Percentiles rank a stretch among this genome's conserved stretches.
phyloP scores from a whole-genome alignment of 2,329 filamentous ascomycete genomes.

The Colletotrichum graminicola region DNA sequence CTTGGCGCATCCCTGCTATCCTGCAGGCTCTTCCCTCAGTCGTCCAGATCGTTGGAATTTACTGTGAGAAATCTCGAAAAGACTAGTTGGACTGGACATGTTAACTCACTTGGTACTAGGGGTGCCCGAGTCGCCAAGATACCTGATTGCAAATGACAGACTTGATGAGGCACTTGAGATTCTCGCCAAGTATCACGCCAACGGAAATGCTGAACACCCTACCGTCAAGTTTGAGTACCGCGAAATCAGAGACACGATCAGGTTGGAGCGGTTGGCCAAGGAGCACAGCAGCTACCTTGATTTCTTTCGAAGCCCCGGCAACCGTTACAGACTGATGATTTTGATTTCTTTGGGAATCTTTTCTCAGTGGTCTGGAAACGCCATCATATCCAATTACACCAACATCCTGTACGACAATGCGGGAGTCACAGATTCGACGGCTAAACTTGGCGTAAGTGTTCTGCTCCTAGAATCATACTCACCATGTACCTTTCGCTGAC shows the following conservation, averaged over 20 bases:
- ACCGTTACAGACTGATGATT: constrained; percentile 72
- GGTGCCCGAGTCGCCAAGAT: constrained; percentile 68
- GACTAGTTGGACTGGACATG: too few relatives aligned
- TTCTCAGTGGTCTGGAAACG: constrained; percentile 77
- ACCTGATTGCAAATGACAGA: constrained; percentile 46
- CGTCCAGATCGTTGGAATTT: constrained; percentile 73
- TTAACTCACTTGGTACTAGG: constrained; percentile 1
- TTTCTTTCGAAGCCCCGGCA: constrained; percentile 72
- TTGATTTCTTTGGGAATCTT: constrained; percentile 73
- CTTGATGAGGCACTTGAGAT: constrained; percentile 61
- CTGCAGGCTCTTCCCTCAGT: constrained; percentile 72
- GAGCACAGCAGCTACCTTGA: constrained; percentile 67
- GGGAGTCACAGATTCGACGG: constrained; percentile 67
- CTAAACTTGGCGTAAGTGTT: constrained; percentile 63
- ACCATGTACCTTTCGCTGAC: background rate
- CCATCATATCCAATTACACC: constrained; percentile 75
- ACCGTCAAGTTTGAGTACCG: constrained; percentile 62
- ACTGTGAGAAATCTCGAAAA: constrained; percentile 50
- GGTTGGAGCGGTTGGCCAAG: constrained; percentile 57
- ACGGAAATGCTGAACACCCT: constrained; percentile 56
- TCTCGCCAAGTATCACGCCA: constrained; percentile 63
- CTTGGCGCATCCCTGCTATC: constrained; percentile 74
- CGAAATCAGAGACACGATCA: constrained; percentile 63
- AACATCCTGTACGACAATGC: constrained; percentile 71
- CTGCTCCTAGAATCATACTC: too few relatives aligned